A percentile compares a stretch with the other conserved stretches of the same genome.
phyloP scores from a whole-genome alignment of 2,329 filamentous ascomycete species.

The Diaporthe longicolla region DNA sequence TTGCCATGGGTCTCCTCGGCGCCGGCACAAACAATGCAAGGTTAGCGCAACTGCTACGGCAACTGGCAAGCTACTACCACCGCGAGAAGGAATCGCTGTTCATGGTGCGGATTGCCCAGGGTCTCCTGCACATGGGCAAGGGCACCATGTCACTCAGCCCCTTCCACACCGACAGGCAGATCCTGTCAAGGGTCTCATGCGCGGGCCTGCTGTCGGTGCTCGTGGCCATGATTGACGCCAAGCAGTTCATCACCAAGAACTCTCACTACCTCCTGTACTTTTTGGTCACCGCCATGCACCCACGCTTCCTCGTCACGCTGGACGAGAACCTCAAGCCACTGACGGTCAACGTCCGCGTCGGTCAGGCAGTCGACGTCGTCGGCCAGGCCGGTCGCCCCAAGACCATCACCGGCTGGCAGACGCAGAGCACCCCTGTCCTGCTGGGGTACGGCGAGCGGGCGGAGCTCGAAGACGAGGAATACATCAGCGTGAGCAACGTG shows the following conservation, averaged over 20 bases:
- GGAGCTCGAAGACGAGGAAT: constrained; percentile 97
- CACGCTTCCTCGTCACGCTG: constrained; percentile 94
- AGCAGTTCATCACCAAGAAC: constrained; percentile 79
- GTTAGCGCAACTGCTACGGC: constrained; percentile 91
- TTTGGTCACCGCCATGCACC: constrained; percentile 96
- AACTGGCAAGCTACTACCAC: constrained; percentile 98
- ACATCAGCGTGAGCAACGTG: constrained; percentile 90
- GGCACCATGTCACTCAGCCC: constrained; percentile 95
- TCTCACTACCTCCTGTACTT: constrained; percentile 97
- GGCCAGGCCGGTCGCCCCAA: constrained; percentile 97
- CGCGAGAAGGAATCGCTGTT: constrained; percentile 96
- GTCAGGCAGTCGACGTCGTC: constrained; percentile 97
- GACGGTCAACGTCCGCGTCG: constrained; percentile 95
- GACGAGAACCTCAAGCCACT: constrained; percentile 95
- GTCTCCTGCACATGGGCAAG: constrained; percentile 98
- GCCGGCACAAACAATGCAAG: constrained; percentile 98
- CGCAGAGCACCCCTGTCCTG: constrained; percentile 97
- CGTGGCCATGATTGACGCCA: constrained; percentile 94
- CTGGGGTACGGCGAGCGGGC: constrained; percentile 95
- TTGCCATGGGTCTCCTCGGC: constrained; percentile 97
- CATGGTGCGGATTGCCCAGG: constrained; percentile 99
- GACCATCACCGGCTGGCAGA: constrained; percentile 99
- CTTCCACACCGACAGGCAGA: constrained; percentile 99
- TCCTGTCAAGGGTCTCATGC: constrained; percentile 91
- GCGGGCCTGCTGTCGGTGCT: constrained; percentile 91